Conservation (phyloP, 352 stramenopile species). For the Phytophthora ohioensis region DNA sequence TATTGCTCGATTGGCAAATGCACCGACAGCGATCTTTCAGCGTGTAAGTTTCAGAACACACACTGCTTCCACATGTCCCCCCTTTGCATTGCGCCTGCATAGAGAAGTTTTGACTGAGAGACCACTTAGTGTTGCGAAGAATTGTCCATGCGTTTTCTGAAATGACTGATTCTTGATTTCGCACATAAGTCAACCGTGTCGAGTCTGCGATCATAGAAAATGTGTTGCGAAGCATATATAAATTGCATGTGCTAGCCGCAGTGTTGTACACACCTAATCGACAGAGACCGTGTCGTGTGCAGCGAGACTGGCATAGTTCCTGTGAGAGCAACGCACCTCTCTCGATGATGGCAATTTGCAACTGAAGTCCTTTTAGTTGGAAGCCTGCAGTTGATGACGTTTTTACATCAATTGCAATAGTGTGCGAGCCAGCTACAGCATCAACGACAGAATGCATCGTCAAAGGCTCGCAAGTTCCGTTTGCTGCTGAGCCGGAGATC, state of each 20-base stretch:
- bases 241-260: conserved; percentile 43
- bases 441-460: conserved; percentile 59
- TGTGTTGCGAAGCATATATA: conserved; percentile 55
- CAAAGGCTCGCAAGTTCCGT: conserved; percentile 50
- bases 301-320: conserved; percentile 50
- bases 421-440: conserved; percentile 30
- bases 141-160: conserved; percentile 55
- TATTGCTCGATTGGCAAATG: conserved; percentile 40
- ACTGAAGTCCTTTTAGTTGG: conserved; percentile 45
- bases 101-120: conserved; percentile 38
- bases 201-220: conserved; percentile 36
- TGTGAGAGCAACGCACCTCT: conserved; percentile 49
- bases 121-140: conserved; percentile 49
- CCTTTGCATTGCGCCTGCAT: conserved; percentile 44
- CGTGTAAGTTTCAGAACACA: conserved; percentile 43
- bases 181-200: conserved; percentile 35
- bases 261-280: conserved; percentile 50
- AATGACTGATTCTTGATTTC: conserved; percentile 31
- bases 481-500: conserved; percentile 28
- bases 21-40: conserved; percentile 57
- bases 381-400: conserved; percentile 49
- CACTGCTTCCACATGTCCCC: conserved; percentile 34
- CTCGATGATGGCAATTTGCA: conserved; percentile 47
- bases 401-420: conserved; percentile 48
- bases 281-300: conserved; percentile 54